Evolutionary conservation across 2,329 filamentous ascomycete genomes (phyloP).

Genomic region (Trichoderma polysporum): DNA sequence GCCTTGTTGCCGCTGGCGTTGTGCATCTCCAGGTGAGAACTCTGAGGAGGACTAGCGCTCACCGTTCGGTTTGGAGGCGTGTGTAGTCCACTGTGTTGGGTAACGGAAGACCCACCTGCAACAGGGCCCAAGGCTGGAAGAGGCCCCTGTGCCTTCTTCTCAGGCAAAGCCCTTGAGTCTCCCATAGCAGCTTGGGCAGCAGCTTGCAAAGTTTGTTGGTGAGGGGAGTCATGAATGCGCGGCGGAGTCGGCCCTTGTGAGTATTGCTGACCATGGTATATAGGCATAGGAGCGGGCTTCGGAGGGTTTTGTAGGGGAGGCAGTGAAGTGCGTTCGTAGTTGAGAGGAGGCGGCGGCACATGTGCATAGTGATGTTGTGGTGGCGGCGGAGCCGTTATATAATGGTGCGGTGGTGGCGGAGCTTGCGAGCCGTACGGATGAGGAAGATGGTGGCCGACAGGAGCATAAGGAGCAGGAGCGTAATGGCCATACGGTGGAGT

Average conservation of each 20-base stretch:
- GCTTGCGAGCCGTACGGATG: slow-evolving; percentile 33
- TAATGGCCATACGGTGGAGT: slow-evolving; percentile 56
- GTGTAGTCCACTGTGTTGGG: slow-evolving; percentile 34
- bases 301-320: slow-evolving; percentile 37
- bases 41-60: slow-evolving; percentile 51
- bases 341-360: slow-evolving; percentile 12
- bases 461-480: slow-evolving; percentile 39
- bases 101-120: slow-evolving; percentile 30
- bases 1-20: slow-evolving; percentile 38
- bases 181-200: slow-evolving; percentile 44
- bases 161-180: slow-evolving; percentile 39
- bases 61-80: slow-evolving; percentile 47
- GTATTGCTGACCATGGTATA: slow-evolving; percentile 36
- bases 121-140: slow-evolving; percentile 44
- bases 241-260: slow-evolving; percentile 38
- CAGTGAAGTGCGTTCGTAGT: slow-evolving; percentile 38
- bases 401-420: slow-evolving; percentile 27
- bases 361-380: slow-evolving; percentile 30
- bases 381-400: neutral
- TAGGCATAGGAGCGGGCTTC: slow-evolving; percentile 31
- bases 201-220: slow-evolving; percentile 45
- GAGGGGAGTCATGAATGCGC: slow-evolving; percentile 42
- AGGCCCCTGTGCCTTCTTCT: slow-evolving; percentile 43
- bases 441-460: slow-evolving; percentile 31
- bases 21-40: slow-evolving; percentile 38